Evolutionary conservation across 208 protist species (phyloP), one percentile per base, ranked within the genome.

Genomic region (Acanthamoeba royreba): DNA sequence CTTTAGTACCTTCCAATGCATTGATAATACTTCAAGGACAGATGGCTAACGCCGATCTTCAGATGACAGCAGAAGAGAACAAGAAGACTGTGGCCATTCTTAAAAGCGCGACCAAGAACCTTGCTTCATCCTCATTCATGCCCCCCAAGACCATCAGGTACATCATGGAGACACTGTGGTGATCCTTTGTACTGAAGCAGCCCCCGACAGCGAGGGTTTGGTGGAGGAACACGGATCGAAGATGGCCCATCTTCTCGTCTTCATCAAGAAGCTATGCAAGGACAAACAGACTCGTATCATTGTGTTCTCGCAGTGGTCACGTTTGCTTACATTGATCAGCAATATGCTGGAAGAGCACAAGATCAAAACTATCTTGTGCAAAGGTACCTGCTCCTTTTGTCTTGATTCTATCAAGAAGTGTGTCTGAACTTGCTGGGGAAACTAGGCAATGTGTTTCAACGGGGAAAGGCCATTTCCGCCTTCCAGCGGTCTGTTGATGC

Each of bases 401-500:
- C 43, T 25, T n/a, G n/a, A n/a, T n/a, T n/a, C n/a, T n/a, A n/a
- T n/a, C n/a, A 83, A 25, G 22, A 83, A 53, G 22, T n/a, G 22
- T n/a, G 72, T n/a, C n/a, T n/a, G 22, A 83, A 53, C 25, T 77
- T 53, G 22, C 49, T 93, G 83, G 19, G 17, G 19, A n/a, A n/a
- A n/a, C n/a, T 31, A 88, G 93, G 93, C 15, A 95, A 95, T 46
- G 93, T 95, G 33, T 74, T 52, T 19, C 55, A 83, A 17, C n/a
- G 93, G 15, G 95, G 79, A 35, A 95, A 95, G n/a, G 93, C 93
- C 86, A 95, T 95, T 31, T 25, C 45, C n/a, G 63, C 92, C 47
- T 95, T 95, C 93, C 58, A 94, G 22, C 95, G 52, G 93, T 69
- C 40, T 25, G 58, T 90, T 8, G 22, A 66, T 52, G 7, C 19